These are phyloP conservation scores for Saksenaea vasiformis DNA, from an alignment of 371 early-diverging fungal species.

Conservation along the genomic window DNA sequence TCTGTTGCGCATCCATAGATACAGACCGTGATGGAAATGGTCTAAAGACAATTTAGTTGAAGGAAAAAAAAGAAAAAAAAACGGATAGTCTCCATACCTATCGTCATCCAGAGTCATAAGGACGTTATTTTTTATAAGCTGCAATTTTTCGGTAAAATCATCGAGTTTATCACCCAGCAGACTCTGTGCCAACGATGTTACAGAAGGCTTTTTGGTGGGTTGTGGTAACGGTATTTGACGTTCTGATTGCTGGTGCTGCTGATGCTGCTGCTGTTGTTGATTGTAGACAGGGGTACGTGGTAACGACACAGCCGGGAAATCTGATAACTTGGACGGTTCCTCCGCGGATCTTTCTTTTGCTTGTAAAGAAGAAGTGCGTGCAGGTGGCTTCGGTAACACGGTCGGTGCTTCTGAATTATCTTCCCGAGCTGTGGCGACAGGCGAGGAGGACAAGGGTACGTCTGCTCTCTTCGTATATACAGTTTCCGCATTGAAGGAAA, in stretches of 20 bases:
- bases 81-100: slow-evolving; percentile 31
- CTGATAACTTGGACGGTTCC: background rate
- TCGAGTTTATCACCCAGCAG: slow-evolving; percentile 43
- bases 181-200: slow-evolving; percentile 35
- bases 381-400: background rate
- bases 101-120: slow-evolving; percentile 44
- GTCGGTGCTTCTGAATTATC: background rate
- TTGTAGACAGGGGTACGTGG: background rate
- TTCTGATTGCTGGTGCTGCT: background rate
- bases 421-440: background rate
- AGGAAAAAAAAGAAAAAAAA: background rate
- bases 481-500: background rate
- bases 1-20: background rate
- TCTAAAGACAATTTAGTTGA: background rate
- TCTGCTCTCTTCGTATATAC: background rate
- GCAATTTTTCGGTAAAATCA: slow-evolving; percentile 45
- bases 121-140: slow-evolving; percentile 48
- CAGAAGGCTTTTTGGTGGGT: slow-evolving; percentile 15
- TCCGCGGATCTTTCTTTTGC: background rate
- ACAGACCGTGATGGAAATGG: background rate
- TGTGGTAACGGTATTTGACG: background rate
- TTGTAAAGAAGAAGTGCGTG: background rate
- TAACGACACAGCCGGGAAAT: background rate
- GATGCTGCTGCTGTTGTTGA: background rate
- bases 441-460: background rate